phyloP scores from a whole-genome alignment of 2,329 filamentous ascomycete genomes.

The Rosellinia necatrix region DNA sequence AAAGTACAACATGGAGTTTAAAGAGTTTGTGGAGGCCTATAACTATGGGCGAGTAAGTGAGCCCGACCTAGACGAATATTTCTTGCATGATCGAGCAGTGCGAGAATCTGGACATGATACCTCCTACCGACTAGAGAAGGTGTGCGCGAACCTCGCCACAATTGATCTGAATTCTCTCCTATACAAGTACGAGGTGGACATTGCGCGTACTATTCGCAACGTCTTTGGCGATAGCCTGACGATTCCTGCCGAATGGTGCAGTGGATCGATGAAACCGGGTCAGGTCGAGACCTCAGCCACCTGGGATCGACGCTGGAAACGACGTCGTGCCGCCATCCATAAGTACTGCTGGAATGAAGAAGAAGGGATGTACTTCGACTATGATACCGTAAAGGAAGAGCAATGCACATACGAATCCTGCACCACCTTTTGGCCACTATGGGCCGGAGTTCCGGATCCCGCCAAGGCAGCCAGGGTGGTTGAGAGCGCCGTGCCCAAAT shows the following conservation, averaged over 20 bases:
- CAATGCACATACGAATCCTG: conserved; percentile 86
- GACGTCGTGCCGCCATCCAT: conserved; percentile 83
- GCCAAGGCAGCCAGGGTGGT: conserved; percentile 86
- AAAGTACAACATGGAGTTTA: conserved; percentile 81
- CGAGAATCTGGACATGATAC: conserved; percentile 97
- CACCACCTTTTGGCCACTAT: conserved; percentile 97
- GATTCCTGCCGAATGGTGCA: conserved; percentile 84
- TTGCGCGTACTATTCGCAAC: conserved; percentile 81
- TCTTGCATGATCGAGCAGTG: conserved; percentile 92
- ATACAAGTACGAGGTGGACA: conserved; percentile 97
- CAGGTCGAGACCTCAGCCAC: conserved; percentile 79
- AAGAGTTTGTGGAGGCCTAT: conserved; percentile 87
- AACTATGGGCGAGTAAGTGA: conserved; percentile 77
- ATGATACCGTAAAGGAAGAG: conserved; percentile 81
- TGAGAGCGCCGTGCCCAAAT: conserved; percentile 77
- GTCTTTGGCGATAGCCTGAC: conserved; percentile 81
- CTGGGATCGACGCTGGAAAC: conserved; percentile 89
- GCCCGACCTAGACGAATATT: conserved; percentile 92
- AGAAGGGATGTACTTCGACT: conserved; percentile 97
- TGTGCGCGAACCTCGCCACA: conserved; percentile 87
- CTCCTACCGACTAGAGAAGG: conserved; percentile 85
- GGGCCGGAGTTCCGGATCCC: conserved; percentile 87
- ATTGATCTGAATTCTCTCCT: conserved; percentile 93
- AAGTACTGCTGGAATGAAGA: conserved; percentile 93
- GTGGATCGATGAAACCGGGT: conserved; percentile 66